Base-by-base conservation (phyloP, 2,329 filamentous ascomycete species). In the Alternaria triticimaculans region DNA sequence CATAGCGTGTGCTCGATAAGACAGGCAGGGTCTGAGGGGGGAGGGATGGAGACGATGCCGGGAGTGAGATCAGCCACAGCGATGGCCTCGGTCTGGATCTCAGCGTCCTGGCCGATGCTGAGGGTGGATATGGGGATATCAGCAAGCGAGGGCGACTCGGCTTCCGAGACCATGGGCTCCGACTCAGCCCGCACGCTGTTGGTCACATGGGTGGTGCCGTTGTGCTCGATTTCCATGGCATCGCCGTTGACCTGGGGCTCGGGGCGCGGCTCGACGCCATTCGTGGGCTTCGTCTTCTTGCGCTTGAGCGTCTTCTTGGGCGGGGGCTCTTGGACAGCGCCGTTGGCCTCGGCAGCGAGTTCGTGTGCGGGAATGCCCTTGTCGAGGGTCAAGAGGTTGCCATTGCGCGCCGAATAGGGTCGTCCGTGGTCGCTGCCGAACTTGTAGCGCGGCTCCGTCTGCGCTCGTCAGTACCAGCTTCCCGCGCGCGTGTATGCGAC, bases 201-300 rank as follows among this genome's bases (percentile, higher is more conserved):
- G 14, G 73, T 65, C 14, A 72, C 68, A 44, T 75, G 72, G 33
- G 69, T 68, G 33, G 64, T 59, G 43, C 76, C 78, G 44, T 78
- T 79, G 15, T 73, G 74, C 58, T 82, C 83, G 7, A 84, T 70
- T 18, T 84, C 83, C 82, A 84, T 84, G 58, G 77, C 79, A 64
- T 85, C 81, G 62, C 82, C 82, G 67, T 84, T 84, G 60, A 80
- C 63, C 30, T 81, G 78, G 12, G 73, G 68, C 37, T 78, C 70
- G 53, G 68, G 72, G 20, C 72, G 72, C 55, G 73, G 64, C 5
- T 77, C 77, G 56, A 78, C 64, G 64, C 77, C 77, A 55, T 79
- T 79, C 2, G 72, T 56, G 58, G 67, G 56, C 63, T 76, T 78
- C n/a, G 66, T 59, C 69, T 77, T 75, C 69, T 80, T 80, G 58